A percentile compares a stretch with the other conserved stretches of the same genome.
These are phyloP conservation scores for Globisporangium cederbergense DNA, from an alignment of 352 stramenopile species.

Conservation along the genomic window DNA sequence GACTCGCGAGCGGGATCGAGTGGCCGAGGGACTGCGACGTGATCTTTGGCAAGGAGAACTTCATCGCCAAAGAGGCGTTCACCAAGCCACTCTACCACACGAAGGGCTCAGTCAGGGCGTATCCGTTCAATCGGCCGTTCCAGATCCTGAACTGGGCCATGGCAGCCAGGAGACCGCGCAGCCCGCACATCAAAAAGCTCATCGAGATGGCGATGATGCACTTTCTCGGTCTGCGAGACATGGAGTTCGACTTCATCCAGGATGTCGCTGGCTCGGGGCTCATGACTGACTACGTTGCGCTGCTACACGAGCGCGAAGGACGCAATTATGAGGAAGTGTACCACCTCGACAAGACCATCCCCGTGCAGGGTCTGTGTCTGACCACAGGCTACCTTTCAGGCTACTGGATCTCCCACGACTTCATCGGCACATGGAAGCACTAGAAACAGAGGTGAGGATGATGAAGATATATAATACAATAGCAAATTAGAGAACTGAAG, in stretches of 20 bases:
- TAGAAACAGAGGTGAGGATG: too few species aligned
- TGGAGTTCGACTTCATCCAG: slow-evolving; percentile 12
- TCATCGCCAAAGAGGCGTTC: too few species aligned
- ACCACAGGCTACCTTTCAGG: too few species aligned
- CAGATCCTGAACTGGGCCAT: slow-evolving; percentile 26
- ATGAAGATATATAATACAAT: too few species aligned
- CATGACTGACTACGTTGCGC: slow-evolving; percentile 21
- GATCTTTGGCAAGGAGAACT: slow-evolving; percentile 17
- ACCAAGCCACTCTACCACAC: slow-evolving; percentile 11
- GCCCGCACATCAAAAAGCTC: slow-evolving; percentile 16
- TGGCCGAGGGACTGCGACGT: slow-evolving; percentile 13
- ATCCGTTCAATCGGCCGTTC: slow-evolving; percentile 9
- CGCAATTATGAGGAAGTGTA: too few species aligned
- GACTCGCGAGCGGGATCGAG: slow-evolving; percentile 1
- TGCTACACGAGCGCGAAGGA: slow-evolving; percentile 19
- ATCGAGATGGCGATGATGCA: slow-evolving; percentile 10
- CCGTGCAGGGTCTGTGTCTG: too few species aligned
- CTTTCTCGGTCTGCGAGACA: slow-evolving; percentile 18
- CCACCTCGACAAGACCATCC: too few species aligned
- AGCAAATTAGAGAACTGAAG: too few species aligned
- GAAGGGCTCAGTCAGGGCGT: background rate
- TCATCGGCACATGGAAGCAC: too few species aligned
- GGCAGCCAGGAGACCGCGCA: slow-evolving; percentile 8
- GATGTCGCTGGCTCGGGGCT: slow-evolving; percentile 19
- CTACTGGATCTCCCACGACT: too few species aligned